phyloP scores from a whole-genome alignment of 1,284 basidiomycete species.

The Neotropicomus parvogracilis region DNA sequence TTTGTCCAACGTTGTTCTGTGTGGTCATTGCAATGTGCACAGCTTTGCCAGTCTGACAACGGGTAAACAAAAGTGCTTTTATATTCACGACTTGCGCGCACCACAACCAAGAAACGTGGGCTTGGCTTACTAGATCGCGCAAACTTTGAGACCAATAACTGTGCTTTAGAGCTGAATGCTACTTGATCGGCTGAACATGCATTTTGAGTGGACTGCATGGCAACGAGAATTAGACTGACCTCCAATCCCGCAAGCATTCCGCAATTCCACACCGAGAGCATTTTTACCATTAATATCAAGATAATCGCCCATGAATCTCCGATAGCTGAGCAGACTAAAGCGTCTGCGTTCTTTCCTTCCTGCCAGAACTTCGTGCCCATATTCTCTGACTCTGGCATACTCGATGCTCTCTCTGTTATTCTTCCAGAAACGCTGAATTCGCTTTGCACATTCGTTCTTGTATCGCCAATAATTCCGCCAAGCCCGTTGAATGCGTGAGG shows the following conservation, averaged over 20 bases:
- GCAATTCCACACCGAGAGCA: constrained; percentile 78
- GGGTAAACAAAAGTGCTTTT: constrained; percentile 3
- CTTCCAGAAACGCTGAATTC: constrained; percentile 98
- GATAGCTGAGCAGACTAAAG: constrained; percentile 91
- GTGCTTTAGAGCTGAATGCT: constrained; percentile 81
- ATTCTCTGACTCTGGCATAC: constrained; percentile 87
- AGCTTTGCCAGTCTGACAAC: constrained; percentile 80
- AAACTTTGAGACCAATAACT: constrained; percentile 85
- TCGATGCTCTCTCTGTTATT: constrained; percentile 93
- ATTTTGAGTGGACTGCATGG: constrained; percentile 1
- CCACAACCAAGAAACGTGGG: constrained; percentile 88
- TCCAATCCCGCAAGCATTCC: constrained; percentile 70
- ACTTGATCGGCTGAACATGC: constrained; percentile 61
- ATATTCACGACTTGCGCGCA: constrained; percentile 42
- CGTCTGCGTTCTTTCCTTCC: constrained; percentile 91
- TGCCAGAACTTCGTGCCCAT: constrained; percentile 90
- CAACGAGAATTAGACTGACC: constrained; percentile 44
- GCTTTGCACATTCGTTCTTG: constrained; percentile 90
- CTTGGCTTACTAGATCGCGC: constrained; percentile 88
- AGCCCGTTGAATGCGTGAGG: constrained; percentile 91
- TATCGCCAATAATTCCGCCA: constrained; percentile 96
- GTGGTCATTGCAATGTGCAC: constrained; percentile 79
- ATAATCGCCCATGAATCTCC: constrained; percentile 97
- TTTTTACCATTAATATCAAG: constrained; percentile 85
- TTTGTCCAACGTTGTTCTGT: constrained; percentile 62